Base-by-base conservation (phyloP, 805 yeast species). In the Saturnispora ahearnii region DNA sequence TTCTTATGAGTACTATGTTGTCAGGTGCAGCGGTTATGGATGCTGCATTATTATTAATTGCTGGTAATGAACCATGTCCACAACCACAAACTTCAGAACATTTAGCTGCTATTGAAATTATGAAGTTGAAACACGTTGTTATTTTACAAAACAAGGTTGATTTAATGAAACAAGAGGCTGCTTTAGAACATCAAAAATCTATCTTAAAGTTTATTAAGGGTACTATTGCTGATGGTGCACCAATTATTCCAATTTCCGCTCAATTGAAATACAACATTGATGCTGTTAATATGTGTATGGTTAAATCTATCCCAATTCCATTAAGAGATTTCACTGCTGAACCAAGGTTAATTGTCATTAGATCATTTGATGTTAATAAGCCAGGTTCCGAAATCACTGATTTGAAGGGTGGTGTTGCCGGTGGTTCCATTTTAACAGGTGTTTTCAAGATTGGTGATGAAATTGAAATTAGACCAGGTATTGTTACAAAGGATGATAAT, bases 1-100 rank as follows among this genome's bases (percentile, higher is more conserved):
- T 93, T 74, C 83, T 93, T 69, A 93, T 93, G 99, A 89, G 97
- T 78, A 93, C 99, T 58, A 93, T 93, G 99, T 82, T 93, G 80
- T 90, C 98, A 44, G 99, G 99, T 67, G 99, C 99, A 34, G 99
- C 99, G 15, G 99, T 93, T 57, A 93, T 93, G 99, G 99, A 93
- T 72, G 99, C 99, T 51, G 99, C 99, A 2, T 75, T 93, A 54
- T 75, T 93, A 64, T 78, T 93, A 57, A 84, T 93, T 66, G 99
- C 99, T 29, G 99, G 98, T 71, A 93, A 93, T 68, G 99, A 93
- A 77, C 81, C 96, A 50, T 93, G 99, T 76, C 99, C 99, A 54
- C 99, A 93, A 76, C 99, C 99, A 41, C 99, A 93, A 75, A 93
- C 99, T 15, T 85, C 96, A 12, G 99, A 93, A 74, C 99, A 93